phyloP scores from a whole-genome alignment of 371 early-diverging fungal genomes.

The Lichtheimia hyalospora region DNA sequence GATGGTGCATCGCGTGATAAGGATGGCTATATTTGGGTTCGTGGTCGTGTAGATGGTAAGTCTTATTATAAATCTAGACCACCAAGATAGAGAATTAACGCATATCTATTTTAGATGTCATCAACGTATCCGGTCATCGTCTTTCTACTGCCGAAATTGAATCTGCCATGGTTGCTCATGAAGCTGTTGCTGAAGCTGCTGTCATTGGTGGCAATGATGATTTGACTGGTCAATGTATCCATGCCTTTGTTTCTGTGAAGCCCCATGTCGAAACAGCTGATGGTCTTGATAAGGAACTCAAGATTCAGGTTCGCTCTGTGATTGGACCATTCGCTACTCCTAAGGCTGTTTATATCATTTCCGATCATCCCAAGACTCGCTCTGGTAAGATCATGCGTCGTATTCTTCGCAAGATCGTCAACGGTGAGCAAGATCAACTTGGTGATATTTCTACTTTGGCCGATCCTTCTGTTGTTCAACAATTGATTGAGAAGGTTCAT shows the following conservation, averaged over 20 bases:
- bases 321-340: conserved; percentile 97
- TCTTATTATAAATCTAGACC: neutral
- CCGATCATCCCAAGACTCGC: conserved; percentile 96
- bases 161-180: conserved; percentile 78
- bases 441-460: conserved; percentile 90
- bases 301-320: conserved; percentile 75
- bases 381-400: conserved; percentile 97
- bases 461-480: conserved; percentile 57
- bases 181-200: conserved; percentile 89
- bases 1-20: conserved; percentile 87
- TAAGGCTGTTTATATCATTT: conserved; percentile 79
- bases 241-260: conserved; percentile 75
- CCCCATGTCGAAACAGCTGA: conserved; percentile 41
- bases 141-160: conserved; percentile 96
- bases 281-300: conserved; percentile 64
- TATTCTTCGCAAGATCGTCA: conserved; percentile 91
- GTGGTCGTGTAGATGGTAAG: conserved; percentile 86
- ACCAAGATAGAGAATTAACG: too few species aligned
- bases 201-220: conserved; percentile 93
- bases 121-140: conserved; percentile 98
- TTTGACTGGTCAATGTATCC: conserved; percentile 87
- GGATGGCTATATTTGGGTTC: conserved; percentile 93
- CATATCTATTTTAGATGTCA: conserved; percentile 65
- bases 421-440: conserved; percentile 79
- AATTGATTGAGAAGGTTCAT: conserved; percentile 14